Evolutionary conservation across 2,329 filamentous ascomycete species (phyloP), one percentile per base, ranked within the genome.

Genomic region (Macrophomina tecta): DNA sequence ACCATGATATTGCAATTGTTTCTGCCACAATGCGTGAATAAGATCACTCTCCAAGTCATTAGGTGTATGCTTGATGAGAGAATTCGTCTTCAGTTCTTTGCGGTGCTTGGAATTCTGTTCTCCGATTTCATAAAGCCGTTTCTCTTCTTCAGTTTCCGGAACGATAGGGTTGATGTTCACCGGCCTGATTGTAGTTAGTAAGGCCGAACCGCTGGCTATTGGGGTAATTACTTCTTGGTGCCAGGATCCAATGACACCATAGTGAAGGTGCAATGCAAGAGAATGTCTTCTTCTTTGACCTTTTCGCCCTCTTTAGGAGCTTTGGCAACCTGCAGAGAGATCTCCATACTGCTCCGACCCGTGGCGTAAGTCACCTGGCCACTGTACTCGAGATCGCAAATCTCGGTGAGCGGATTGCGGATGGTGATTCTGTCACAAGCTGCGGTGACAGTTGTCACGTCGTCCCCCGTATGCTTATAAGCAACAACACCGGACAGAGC

Each of bases 351-450:
- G 68, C 88, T 91, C 67, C 90, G 80, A 0, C 91, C 90, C 0
- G 90, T 90, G 0, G 90, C 90, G 74, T 92, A 93, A 0, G 90
- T 88, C 23, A 89, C 87, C 69, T 86, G 83, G 4, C 87, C 87
- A 67, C 89, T 91, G 46, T 92, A 85, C 73, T 93, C 89, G 9
- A 94, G 85, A 75, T 94, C 91, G 70, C 90, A 93, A 64, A 94
- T 92, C 72, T 93, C 90, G 45, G 87, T 90, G 30, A 93, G 81
- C 0, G 90, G 90, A 68, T 91, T 86, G 56, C 91, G 86, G 70
- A 93, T 88, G 3, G 84, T 86, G 70, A 90, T 90, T 60, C 87
- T 79, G 72, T 90, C 87, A 66, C 87, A 87, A 23, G 86, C 86
- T 16, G 87, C 87, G 3, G 87, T 90, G 40, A 90, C 87, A 1